Conservation (phyloP, 805 yeast species). For the Candida insectorum region DNA sequence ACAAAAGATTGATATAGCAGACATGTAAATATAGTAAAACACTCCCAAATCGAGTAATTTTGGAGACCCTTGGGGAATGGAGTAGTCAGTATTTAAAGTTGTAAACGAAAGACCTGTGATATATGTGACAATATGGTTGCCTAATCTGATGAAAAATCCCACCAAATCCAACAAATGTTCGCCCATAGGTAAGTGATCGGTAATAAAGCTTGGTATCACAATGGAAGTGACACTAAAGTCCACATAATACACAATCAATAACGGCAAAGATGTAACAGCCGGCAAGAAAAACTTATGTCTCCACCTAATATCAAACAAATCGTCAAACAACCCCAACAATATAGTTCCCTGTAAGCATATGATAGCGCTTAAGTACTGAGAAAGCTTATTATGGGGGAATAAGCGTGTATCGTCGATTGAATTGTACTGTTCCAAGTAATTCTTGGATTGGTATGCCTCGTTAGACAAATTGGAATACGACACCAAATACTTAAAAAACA, state of each 20-base stretch:
- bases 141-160: slow-evolving; percentile 20
- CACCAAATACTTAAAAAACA: slow-evolving; percentile 74
- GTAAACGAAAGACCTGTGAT: slow-evolving; percentile 37
- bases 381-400: slow-evolving; percentile 79
- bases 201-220: slow-evolving; percentile 69
- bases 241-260: slow-evolving; percentile 85
- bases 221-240: slow-evolving; percentile 92
- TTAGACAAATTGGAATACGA: slow-evolving; percentile 37
- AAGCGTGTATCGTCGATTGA: slow-evolving; percentile 27
- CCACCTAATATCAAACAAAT: slow-evolving; percentile 94
- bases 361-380: slow-evolving; percentile 83
- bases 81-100: slow-evolving; percentile 32
- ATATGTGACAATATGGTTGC: slow-evolving; percentile 28
- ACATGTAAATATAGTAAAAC: slow-evolving; percentile 87
- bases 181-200: slow-evolving; percentile 29
- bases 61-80: slow-evolving; percentile 36
- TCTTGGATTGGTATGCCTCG: slow-evolving; percentile 28
- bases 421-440: slow-evolving; percentile 33
- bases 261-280: slow-evolving; percentile 89
- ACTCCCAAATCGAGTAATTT: slow-evolving; percentile 69
- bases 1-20: slow-evolving; percentile 84
- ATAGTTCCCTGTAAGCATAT: slow-evolving; percentile 81
- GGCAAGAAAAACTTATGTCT: slow-evolving; percentile 95
- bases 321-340: slow-evolving; percentile 87
- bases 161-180: slow-evolving; percentile 19